phyloP scores from a whole-genome alignment of 1,139 yeast species.

The Sugiyamaella paludigena region DNA sequence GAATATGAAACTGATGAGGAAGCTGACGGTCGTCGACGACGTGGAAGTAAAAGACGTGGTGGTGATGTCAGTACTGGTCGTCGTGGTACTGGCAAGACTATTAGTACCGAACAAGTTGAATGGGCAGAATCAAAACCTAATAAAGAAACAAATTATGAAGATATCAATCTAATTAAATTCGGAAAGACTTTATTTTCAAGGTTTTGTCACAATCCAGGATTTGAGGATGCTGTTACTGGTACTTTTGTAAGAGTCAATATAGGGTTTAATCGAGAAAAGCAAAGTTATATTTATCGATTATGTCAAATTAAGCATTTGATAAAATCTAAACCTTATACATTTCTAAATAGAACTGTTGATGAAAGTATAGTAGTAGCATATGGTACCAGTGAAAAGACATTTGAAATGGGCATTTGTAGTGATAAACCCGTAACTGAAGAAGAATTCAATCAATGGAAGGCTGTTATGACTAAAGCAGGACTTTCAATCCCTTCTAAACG shows the following conservation, averaged over 20 bases:
- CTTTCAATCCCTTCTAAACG: conserved; percentile 61
- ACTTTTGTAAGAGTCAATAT: conserved; percentile 81
- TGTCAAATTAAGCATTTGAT: conserved; percentile 70
- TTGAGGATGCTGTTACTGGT: conserved; percentile 64
- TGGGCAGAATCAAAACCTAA: conserved; percentile 48
- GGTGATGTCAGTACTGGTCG: too few relatives aligned
- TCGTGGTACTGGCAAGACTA: background rate
- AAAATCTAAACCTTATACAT: conserved; percentile 58
- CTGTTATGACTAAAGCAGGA: conserved; percentile 58
- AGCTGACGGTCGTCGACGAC: conserved; percentile 25
- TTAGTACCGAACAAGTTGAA: conserved; percentile 42
- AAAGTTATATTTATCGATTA: conserved; percentile 72
- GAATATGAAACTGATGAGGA: conserved; percentile 20
- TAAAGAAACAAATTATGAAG: conserved; percentile 48
- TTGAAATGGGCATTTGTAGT: conserved; percentile 74
- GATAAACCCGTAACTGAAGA: conserved; percentile 67
- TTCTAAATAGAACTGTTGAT: conserved; percentile 43
- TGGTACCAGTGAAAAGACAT: conserved; percentile 66
- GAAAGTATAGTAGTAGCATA: conserved; percentile 52
- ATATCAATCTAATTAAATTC: conserved; percentile 66
- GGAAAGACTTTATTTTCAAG: conserved; percentile 75
- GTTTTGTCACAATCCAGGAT: conserved; percentile 79
- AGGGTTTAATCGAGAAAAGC: conserved; percentile 63
- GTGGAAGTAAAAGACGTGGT: conserved; percentile 21
- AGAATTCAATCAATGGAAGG: conserved; percentile 70